Percentiles rank a stretch among this genome's conserved stretches.
These are phyloP conservation scores for Wickerhamomyces kurtzmanii DNA, from an alignment of 805 yeast species.

Conservation along the genomic window DNA sequence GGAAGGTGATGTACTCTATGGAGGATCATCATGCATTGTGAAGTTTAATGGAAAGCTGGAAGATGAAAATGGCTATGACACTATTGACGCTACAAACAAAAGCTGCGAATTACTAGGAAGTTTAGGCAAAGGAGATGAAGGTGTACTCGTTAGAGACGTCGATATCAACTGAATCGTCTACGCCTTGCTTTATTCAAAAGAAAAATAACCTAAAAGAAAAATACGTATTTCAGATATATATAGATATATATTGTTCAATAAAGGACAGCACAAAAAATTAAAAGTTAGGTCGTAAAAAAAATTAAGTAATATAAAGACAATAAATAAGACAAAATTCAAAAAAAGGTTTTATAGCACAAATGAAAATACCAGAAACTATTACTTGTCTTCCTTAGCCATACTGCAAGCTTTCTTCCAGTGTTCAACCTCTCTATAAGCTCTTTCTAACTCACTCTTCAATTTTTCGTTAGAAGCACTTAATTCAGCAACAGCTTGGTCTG, in stretches of 20 bases:
- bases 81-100: constrained; percentile 30
- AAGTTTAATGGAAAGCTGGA: constrained; percentile 36
- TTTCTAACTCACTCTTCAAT: constrained; percentile 77
- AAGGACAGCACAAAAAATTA: no score
- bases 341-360: no score
- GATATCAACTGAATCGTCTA: constrained; percentile 22
- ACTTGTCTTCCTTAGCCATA: no score
- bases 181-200: no score
- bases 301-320: no score
- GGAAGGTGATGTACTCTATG: constrained; percentile 61
- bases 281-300: no score
- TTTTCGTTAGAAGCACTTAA: constrained; percentile 79
- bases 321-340: no score
- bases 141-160: constrained; percentile 51
- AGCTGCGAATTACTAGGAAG: constrained; percentile 47
- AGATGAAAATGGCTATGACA: constrained; percentile 13
- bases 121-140: constrained; percentile 57
- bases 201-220: no score
- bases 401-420: constrained; percentile 59
- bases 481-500: constrained; percentile 87
- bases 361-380: no score
- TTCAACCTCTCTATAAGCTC: constrained; percentile 88
- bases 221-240: no score
- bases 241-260: no score
- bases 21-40: constrained; percentile 52